Base-by-base conservation (phyloP, 495 filamentous ascomycete species). In the Astrothelium macrocarpum region DNA sequence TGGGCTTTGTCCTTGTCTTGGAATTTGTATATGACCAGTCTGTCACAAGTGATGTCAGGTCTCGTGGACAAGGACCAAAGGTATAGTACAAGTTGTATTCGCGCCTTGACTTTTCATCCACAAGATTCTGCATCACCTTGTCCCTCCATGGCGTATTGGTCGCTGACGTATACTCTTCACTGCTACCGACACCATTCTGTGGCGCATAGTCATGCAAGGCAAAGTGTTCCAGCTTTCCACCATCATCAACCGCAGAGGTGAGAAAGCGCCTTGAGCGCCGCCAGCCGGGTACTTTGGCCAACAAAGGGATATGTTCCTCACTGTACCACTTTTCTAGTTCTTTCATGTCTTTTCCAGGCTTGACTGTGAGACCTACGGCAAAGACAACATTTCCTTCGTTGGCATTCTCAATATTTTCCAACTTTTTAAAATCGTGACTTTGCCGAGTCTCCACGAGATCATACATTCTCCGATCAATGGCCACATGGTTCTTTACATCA, bases 281-380 rank as follows among this genome's bases (percentile, higher is more conserved):
- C 89, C 89, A 94, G 7, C 90, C 90, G 0, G 87, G 84, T 4
- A 91, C 80, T 66, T 86, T 85, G 34, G 83, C 78, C 62, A 94
- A 72, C 81, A 90, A 82, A 20, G 80, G 78, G 56, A 88, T 78
- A 70, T 92, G 88, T 71, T 90, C 87, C 69, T 89, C 83, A 36
- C 76, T 73, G 70, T 87, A 89, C 89, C 88, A 91, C 67, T 78
- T 81, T 32, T 77, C 73, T 65, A 86, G 77, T 16, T 85, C 81
- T 10, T 80, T 78, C 9, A 64, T 29, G 66, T 85, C 78, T 23
- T 81, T 80, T 25, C 75, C 77, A 20, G 68, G 76, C 53, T 83
- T 78, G 12, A 88, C 71, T 43, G 77, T 79, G 7, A 87, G 70
- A 53, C 80, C 79, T 43, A 89, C 82, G n/a, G 83, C 77, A 34